Conservation (phyloP, 768 basidiomycete species). For the Coprinopsis sp. region DNA sequence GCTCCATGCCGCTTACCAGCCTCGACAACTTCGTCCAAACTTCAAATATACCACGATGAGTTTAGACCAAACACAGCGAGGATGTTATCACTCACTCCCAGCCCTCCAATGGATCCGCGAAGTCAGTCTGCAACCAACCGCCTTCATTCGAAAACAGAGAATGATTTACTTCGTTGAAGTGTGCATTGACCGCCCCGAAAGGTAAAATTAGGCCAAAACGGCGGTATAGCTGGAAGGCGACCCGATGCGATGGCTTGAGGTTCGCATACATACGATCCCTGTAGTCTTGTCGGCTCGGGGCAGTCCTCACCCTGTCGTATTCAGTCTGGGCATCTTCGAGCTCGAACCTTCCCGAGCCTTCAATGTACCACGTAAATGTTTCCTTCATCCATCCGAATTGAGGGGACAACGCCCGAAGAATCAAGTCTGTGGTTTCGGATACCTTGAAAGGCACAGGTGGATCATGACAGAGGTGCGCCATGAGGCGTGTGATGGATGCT, state of each 20-base stretch:
- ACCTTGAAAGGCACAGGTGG: background rate
- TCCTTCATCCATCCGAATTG: background rate
- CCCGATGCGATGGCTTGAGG: slow-evolving; percentile 39
- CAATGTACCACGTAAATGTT: background rate
- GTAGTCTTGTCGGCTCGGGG: slow-evolving; percentile 33
- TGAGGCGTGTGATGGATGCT: slow-evolving; percentile 16
- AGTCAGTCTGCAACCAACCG: slow-evolving; percentile 36
- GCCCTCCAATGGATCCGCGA: slow-evolving; percentile 35
- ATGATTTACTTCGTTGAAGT: slow-evolving; percentile 36
- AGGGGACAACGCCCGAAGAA: slow-evolving; percentile 1
- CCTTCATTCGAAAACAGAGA: slow-evolving; percentile 36
- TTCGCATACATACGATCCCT: slow-evolving; percentile 33
- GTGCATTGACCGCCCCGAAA: slow-evolving; percentile 37
- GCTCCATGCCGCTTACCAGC: slow-evolving; percentile 35
- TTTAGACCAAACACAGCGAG: background rate
- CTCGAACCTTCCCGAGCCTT: slow-evolving; percentile 1
- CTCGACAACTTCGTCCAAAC: slow-evolving; percentile 27
- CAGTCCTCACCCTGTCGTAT: slow-evolving; percentile 29
- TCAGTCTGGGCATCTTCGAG: slow-evolving; percentile 24
- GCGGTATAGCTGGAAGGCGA: slow-evolving; percentile 36
- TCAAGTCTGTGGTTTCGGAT: background rate
- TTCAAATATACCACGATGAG: slow-evolving; percentile 12
- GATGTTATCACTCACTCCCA: slow-evolving; percentile 35
- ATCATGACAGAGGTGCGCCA: slow-evolving; percentile 1
- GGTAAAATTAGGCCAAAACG: slow-evolving; percentile 43